A percentile compares a stretch with the other conserved stretches of the same genome.
Conservation (phyloP, 192 early-diverging fungal genomes). For the Obelidium mucronatum region DNA sequence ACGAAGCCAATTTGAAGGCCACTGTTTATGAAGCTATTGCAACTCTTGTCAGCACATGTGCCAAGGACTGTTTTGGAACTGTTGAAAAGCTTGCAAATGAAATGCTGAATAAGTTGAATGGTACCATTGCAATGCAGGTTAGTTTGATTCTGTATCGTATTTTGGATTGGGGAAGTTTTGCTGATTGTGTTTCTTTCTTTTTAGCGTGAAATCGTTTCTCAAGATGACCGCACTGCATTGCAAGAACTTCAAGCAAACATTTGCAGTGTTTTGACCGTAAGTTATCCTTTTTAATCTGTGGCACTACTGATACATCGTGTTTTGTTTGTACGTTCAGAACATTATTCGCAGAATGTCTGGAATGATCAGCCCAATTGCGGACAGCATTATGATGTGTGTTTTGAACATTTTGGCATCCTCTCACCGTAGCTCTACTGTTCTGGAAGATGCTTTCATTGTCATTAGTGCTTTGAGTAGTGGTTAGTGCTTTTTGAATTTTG, state of each 20-base stretch:
- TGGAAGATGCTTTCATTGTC: slow-evolving; percentile 93
- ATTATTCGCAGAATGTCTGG: slow-evolving; percentile 81
- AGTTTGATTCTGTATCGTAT: slow-evolving; percentile 27
- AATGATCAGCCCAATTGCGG: slow-evolving; percentile 77
- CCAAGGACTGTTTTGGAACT: slow-evolving; percentile 75
- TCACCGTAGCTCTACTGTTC: slow-evolving; percentile 81
- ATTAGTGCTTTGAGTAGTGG: slow-evolving; percentile 85
- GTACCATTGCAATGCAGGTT: slow-evolving; percentile 68
- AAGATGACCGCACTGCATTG: slow-evolving; percentile 83
- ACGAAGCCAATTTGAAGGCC: slow-evolving; percentile 88
- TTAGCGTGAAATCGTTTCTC: slow-evolving; percentile 78
- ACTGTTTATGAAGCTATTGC: slow-evolving; percentile 95
- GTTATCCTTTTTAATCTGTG: slow-evolving; percentile 12
- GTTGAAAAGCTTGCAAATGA: slow-evolving; percentile 79
- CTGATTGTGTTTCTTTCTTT: slow-evolving; percentile 1
- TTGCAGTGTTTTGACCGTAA: slow-evolving; percentile 84
- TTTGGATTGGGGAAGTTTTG: no score
- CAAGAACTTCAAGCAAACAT: slow-evolving; percentile 93
- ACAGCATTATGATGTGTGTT: slow-evolving; percentile 89
- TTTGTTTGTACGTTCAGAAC: slow-evolving; percentile 49
- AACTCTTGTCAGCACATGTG: slow-evolving; percentile 67
- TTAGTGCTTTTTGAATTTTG: slow-evolving; percentile 40
- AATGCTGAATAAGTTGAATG: slow-evolving; percentile 82
- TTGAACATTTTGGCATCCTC: slow-evolving; percentile 77
- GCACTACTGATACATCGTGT: background rate